These are phyloP conservation scores for Trametes gibbosa DNA, from an alignment of 768 basidiomycete genomes.

Conservation along the genomic window DNA sequence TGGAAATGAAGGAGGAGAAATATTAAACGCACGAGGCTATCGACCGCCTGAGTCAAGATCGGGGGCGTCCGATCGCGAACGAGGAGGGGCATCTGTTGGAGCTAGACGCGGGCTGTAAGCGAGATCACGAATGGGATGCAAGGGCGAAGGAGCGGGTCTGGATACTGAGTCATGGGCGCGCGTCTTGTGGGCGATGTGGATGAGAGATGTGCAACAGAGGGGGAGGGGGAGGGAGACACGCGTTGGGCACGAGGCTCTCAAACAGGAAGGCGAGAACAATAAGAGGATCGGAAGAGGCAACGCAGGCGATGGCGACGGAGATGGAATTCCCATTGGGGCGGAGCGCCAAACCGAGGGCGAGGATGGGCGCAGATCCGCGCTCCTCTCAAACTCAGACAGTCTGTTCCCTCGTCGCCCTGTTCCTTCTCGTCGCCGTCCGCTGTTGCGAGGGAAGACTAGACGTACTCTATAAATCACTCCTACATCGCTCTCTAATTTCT, in stretches of 20 bases:
- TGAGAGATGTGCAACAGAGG: too few relatives aligned
- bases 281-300: conserved; percentile 21
- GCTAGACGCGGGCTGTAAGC: not conserved
- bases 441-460: conserved; percentile 15
- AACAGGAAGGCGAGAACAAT: conserved; percentile 26
- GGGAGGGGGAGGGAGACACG: conserved; percentile 3
- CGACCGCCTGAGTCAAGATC: conserved; percentile 9
- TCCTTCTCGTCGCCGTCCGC: not conserved
- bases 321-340: not conserved
- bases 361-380: not conserved
- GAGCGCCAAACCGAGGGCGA: conserved; percentile 6
- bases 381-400: not conserved
- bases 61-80: conserved; percentile 5
- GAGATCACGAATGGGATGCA: not conserved
- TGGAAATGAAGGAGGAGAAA: conserved; percentile 13
- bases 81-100: conserved; percentile 4
- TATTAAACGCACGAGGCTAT: conserved; percentile 17
- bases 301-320: conserved; percentile 18
- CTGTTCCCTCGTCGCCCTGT: too few relatives aligned
- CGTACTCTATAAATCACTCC: conserved; percentile 13
- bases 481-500: not conserved
- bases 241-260: conserved; percentile 26
- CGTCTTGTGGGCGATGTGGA: too few relatives aligned
- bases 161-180: too few relatives aligned
- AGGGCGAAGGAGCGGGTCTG: too few relatives aligned